These are phyloP conservation scores for Durusdinium trenchii DNA, from an alignment of 73 alveolate genomes.

Conservation along the genomic window DNA sequence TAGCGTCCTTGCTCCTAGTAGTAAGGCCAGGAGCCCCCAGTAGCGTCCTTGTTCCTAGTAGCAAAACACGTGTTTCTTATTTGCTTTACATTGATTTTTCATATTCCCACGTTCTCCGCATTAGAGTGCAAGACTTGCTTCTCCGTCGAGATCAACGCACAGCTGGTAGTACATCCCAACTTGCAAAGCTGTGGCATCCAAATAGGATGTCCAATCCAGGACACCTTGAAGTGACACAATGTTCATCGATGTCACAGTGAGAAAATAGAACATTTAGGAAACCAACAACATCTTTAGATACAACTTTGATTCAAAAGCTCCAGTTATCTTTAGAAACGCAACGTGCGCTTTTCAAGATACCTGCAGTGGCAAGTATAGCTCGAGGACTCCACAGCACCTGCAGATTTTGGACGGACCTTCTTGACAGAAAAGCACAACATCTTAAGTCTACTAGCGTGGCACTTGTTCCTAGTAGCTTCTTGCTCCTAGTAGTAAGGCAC, in stretches of 20 bases:
- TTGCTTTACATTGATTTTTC: not conserved
- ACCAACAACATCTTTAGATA: too few relatives aligned
- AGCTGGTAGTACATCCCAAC: constrained; percentile 32
- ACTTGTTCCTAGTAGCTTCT: too few relatives aligned
- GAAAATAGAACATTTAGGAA: not conserved
- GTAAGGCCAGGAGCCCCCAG: too few relatives aligned
- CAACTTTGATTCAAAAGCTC: not conserved
- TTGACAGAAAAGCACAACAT: not conserved
- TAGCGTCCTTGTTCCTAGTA: not conserved
- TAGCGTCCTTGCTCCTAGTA: too few relatives aligned
- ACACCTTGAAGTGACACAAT: not conserved
- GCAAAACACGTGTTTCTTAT: not conserved
- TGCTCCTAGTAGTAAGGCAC: too few relatives aligned
- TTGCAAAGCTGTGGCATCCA: not conserved
- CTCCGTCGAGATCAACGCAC: constrained; percentile 32
- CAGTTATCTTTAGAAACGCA: not conserved
- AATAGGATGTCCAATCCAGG: not conserved
- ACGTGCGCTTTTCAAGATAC: not conserved
- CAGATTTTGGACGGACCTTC: not conserved
- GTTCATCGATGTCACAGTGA: not conserved
- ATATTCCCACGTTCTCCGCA: not conserved
- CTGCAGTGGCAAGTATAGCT: not conserved
- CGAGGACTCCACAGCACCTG: not conserved
- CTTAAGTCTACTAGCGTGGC: not conserved
- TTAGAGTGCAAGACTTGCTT: not conserved